Base-by-base conservation (phyloP, 2,329 filamentous ascomycete species). In the Cadophora gregata region DNA sequence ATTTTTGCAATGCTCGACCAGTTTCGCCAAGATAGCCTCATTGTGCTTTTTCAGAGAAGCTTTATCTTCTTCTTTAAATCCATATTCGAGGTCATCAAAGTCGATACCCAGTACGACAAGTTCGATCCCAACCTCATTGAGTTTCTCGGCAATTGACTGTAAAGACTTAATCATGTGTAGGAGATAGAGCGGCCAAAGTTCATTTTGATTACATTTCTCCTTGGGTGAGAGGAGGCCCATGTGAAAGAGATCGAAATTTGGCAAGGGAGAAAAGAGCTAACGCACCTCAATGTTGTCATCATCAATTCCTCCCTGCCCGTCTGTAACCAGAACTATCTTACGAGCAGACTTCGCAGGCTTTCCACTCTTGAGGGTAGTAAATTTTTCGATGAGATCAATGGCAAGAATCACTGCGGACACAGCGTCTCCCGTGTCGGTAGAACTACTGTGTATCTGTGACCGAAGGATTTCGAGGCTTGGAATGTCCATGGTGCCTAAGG, bases 51-150 rank as follows among this genome's bases (percentile, higher is more conserved):
- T 98, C 61, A 79, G 77, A 0, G 77, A 71, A 21, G 89, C 81
- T 77, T 99, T 99, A 70, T 91, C 87, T 77, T 97, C 93, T 80
- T 98, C 95, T 78, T 97, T 97, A 76, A 93, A 92, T 50, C 94
- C 94, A 75, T 90, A 97, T 1, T 97, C 93, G 0, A 87, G 77
- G 77, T 97, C 93, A 76, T 99, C 93, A 78, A 99, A 98, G 77
- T 99, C 96, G 21, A 97, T 87, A 16, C 96, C 96, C 90, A 98
- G 80, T 12, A 98, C 81, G 1, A 90, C 85, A 51, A 99, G 82
- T 69, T 96, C 88, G 67, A 98, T 96, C 3, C 85, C 86, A 45
- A 90, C 86, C 9, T 90, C 85, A 69, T 92, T 92, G 55, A 97
- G 86, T 76, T 93, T 93, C 51, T 81, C 81, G 0, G 87, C 83